Conservation (phyloP, 305 asterid genomes). For the Fraxinus dipetala region DNA sequence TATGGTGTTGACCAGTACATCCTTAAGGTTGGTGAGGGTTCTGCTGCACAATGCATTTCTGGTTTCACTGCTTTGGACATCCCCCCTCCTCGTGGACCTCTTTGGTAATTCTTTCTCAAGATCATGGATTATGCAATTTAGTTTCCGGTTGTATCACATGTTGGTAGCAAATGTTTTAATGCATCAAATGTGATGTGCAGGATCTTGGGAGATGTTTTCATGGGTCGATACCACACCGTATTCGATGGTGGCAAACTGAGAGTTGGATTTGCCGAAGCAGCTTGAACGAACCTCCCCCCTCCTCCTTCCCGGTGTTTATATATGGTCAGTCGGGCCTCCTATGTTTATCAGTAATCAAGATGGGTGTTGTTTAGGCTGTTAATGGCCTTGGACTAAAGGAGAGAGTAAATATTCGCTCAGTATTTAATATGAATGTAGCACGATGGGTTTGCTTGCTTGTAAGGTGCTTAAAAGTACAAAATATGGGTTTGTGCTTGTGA, state of each 20-base stretch:
- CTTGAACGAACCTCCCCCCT: slow-evolving; percentile 20
- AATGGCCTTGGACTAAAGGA: not conserved
- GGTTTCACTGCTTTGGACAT: slow-evolving; percentile 67
- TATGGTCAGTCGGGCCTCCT: not conserved
- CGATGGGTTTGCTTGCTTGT: not conserved
- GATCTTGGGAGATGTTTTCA: slow-evolving; percentile 90
- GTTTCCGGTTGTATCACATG: not conserved
- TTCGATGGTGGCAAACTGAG: slow-evolving; percentile 67
- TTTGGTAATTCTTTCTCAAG: slow-evolving; percentile 38
- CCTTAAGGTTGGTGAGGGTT: slow-evolving; percentile 66
- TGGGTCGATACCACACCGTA: slow-evolving; percentile 95
- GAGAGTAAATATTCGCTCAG: not conserved
- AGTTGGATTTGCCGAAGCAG: slow-evolving; percentile 95
- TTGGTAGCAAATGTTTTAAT: not conserved
- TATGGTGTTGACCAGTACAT: slow-evolving; percentile 44
- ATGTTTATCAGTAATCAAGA: not conserved
- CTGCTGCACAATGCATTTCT: slow-evolving; percentile 64
- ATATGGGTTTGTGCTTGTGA: not conserved
- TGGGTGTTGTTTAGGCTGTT: not conserved
- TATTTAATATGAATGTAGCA: not conserved
- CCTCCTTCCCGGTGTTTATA: not conserved
- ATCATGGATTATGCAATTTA: not conserved
- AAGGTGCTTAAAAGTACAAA: not conserved
- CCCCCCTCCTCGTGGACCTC: slow-evolving; percentile 80
- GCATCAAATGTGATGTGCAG: slow-evolving; percentile 37